phyloP scores from a whole-genome alignment of 805 yeast genomes.

The Pichia manshurica region DNA sequence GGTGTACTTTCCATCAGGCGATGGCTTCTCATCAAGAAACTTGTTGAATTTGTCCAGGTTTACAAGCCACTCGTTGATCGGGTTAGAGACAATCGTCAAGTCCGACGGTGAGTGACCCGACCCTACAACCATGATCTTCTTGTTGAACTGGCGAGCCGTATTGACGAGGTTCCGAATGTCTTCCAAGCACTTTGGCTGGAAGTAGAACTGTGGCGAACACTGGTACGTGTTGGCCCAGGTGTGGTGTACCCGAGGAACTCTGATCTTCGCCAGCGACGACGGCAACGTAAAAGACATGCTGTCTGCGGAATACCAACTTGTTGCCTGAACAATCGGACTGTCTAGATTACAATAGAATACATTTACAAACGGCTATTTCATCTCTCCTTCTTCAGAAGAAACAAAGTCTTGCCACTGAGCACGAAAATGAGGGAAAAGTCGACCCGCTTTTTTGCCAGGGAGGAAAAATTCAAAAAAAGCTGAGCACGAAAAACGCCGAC shows the following conservation, averaged over 20 bases:
- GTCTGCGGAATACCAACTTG: background rate
- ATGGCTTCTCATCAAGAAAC: slow-evolving; percentile 41
- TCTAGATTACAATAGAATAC: background rate
- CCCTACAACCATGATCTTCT: slow-evolving; percentile 79
- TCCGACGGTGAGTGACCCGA: slow-evolving; percentile 95
- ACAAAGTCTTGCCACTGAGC: too few relatives aligned
- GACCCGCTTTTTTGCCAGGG: too few relatives aligned
- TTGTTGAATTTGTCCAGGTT: slow-evolving; percentile 70
- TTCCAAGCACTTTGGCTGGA: slow-evolving; percentile 70
- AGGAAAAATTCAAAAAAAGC: background rate
- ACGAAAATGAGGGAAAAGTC: too few relatives aligned
- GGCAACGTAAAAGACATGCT: slow-evolving; percentile 21
- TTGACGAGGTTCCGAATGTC: slow-evolving; percentile 64
- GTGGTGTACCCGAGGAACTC: slow-evolving; percentile 43
- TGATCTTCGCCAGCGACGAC: slow-evolving; percentile 21
- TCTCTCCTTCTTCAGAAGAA: too few relatives aligned
- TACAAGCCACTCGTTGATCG: slow-evolving; percentile 69
- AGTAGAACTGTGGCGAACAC: slow-evolving; percentile 69
- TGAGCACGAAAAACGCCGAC: too few relatives aligned
- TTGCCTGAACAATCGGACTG: too few relatives aligned
- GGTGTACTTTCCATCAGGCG: slow-evolving; percentile 59
- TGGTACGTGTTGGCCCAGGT: slow-evolving; percentile 92
- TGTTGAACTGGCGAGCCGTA: slow-evolving; percentile 51
- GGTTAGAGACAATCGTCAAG: slow-evolving; percentile 64
- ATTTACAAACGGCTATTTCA: too few relatives aligned